Conservation (phyloP, 306 rosid genomes). For the Citrullus amarus region DNA sequence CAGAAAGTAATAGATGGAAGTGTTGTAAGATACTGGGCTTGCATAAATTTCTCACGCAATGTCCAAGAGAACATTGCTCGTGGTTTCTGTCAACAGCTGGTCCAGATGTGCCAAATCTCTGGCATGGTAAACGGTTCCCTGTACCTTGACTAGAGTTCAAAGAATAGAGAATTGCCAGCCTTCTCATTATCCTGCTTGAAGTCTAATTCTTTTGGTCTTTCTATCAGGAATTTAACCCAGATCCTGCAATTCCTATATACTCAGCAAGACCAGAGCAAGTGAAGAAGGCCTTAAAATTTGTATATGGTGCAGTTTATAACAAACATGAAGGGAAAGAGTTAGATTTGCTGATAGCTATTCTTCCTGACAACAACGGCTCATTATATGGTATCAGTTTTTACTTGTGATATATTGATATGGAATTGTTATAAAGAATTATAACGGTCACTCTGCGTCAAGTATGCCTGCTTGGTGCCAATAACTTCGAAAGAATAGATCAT, state of each 20-base stretch:
- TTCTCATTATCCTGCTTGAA: background rate
- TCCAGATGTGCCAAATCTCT: constrained; percentile 48
- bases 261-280: constrained; percentile 76
- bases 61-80: constrained; percentile 37
- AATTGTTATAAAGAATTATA: background rate
- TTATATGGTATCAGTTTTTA: constrained; percentile 51
- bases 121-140: constrained; percentile 34
- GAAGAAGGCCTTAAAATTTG: constrained; percentile 53
- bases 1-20: constrained; percentile 54
- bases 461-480: too few relatives aligned
- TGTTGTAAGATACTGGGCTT: constrained; percentile 27
- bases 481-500: background rate
- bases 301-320: constrained; percentile 49
- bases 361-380: constrained; percentile 87
- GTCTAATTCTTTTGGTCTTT: background rate
- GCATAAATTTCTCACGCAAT: constrained; percentile 36
- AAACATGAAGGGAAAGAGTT: constrained; percentile 46
- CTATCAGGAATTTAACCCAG: constrained; percentile 50
- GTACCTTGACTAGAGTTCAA: background rate
- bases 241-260: constrained; percentile 52
- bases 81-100: constrained; percentile 43
- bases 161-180: background rate
- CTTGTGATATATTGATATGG: background rate
- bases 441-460: too few relatives aligned
- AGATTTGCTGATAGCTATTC: constrained; percentile 70